Base-by-base conservation (phyloP, 1,284 basidiomycete species). In the Tetrapyrgos nigripes region DNA sequence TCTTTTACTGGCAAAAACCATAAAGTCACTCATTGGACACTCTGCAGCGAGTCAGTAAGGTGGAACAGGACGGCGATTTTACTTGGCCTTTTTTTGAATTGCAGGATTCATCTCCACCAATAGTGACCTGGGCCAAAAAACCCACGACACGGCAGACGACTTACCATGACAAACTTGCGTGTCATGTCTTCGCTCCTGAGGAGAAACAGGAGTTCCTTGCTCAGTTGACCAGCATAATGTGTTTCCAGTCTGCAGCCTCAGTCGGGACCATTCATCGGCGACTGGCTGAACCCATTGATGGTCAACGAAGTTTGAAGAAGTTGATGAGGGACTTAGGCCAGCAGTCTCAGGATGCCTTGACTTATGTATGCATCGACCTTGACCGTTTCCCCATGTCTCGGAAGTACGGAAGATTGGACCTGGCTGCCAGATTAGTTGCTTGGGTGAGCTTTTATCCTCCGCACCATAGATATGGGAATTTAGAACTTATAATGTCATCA, bases 241-340 rank as follows among this genome's bases (percentile, higher is more conserved):
- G 33, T 23, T 58, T 50, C 24, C 17, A 40, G 17, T 48, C 54
- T n/a, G 50, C 50, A 29, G 33, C 19, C 10, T 6, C n/a, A 6
- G 27, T 58, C 24, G 57, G 57, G 11, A 13, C n/a, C 10, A 48
- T 53, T 19, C 57, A 58, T 10, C 44, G 50, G 17, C 4, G 26
- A 4, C 50, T 58, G 8, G 14, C 17, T n/a, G 29, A 53, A 24
- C 50, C 50, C 4, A 21, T 48, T 8, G 19, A 24, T 8, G 13
- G 26, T 23, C 23, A 14, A 53, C 17, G 26, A 54, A 19, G 24
- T 10, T 13, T 11, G 48, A 9, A 29, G 1, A 53, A 27, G 24
- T 19, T 53, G 9, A 43, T 14, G 3, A 24, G 14, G 2, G 1
- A 21, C n/a, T 28, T 43, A 5, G 11, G 26, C 8, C 37, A 10